Base-by-base conservation (phyloP, 1,284 basidiomycete genomes). In the Cutaneotrichosporon sp. region DNA sequence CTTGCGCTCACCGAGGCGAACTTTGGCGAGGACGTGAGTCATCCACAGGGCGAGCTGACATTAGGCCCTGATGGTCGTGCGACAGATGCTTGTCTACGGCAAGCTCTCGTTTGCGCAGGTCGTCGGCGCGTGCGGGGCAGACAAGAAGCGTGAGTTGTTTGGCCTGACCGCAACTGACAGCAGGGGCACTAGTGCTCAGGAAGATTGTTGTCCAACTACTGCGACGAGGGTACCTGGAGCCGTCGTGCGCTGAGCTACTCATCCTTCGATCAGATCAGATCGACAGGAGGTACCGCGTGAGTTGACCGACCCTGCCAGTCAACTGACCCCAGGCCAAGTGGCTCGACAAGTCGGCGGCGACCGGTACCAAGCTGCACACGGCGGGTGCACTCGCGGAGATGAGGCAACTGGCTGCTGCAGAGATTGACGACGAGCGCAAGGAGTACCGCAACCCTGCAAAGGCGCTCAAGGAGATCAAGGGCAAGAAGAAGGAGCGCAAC, bases 1-100 rank as follows among this genome's bases (percentile, higher is more conserved):
- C 84, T 91, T n/a, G 87, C 85, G 80, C 82, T 88, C 56, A 86
- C 90, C 10, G 86, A 87, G 67, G 81, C 87, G 62, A 74, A 87
- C 51, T 88, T 89, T 67, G 91, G 90, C 20, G 81, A 82, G 63
- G 80, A 84, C 71, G 92, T 93, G 71, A 70, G 88, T 80, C 56
- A 5, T 7, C 13, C 14, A 1, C 4, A 22, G 10, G 47, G 14
- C 11, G 20, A 33, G 50, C 61, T 66, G 53, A 66, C 56, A 20
- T 34, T 64, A 93, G 91, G 90, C 85, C 6, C 84, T 86, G 50
- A 85, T 89, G 59, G 86, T 95, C 61, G 82, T 95, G 18, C 86
- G 87, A 67, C 80, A 87, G 31, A 81, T 97, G 42, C 81, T 95
- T 56, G 86, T 92, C 71, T 89, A 92, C 72, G 94, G 94, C 46